Percentiles rank a stretch among this genome's conserved stretches.
phyloP scores from a whole-genome alignment of 163 green algal genomes.

The Prototheca cutis region DNA sequence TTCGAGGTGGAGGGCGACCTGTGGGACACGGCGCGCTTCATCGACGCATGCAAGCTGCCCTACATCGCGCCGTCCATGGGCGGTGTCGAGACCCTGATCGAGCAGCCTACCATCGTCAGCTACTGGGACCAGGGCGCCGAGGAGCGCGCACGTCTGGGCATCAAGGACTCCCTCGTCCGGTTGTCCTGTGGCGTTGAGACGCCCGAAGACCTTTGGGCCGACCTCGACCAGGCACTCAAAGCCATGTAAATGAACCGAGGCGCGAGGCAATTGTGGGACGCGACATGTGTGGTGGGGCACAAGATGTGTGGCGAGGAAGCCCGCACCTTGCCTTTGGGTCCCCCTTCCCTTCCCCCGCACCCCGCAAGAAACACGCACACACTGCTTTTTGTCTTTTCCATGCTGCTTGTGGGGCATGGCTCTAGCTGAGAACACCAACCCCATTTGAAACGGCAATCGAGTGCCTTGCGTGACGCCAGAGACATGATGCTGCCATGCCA shows the following conservation, averaged over 20 bases:
- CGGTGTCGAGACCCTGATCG: slow-evolving; percentile 93
- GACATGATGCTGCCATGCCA: too few relatives aligned
- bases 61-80: slow-evolving; percentile 97
- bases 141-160: slow-evolving; percentile 82
- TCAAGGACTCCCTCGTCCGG: slow-evolving; percentile 95
- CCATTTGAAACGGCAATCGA: too few relatives aligned
- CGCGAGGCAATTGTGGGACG: too few relatives aligned
- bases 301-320: too few relatives aligned
- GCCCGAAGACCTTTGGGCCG: slow-evolving; percentile 88
- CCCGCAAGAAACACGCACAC: too few relatives aligned
- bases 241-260: background rate
- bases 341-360: too few relatives aligned
- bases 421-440: too few relatives aligned
- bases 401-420: too few relatives aligned
- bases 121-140: slow-evolving; percentile 90
- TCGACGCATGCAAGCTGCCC: slow-evolving; percentile 82
- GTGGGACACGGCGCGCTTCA: slow-evolving; percentile 79
- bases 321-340: too few relatives aligned
- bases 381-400: too few relatives aligned
- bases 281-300: too few relatives aligned
- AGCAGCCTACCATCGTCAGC: slow-evolving; percentile 93
- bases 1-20: slow-evolving; percentile 95
- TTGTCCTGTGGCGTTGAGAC: slow-evolving; percentile 89
- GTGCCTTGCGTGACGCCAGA: too few relatives aligned
- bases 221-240: slow-evolving; percentile 76